Base-by-base conservation (phyloP, 1,284 basidiomycete species). In the Fomitiporia mediterranea region DNA sequence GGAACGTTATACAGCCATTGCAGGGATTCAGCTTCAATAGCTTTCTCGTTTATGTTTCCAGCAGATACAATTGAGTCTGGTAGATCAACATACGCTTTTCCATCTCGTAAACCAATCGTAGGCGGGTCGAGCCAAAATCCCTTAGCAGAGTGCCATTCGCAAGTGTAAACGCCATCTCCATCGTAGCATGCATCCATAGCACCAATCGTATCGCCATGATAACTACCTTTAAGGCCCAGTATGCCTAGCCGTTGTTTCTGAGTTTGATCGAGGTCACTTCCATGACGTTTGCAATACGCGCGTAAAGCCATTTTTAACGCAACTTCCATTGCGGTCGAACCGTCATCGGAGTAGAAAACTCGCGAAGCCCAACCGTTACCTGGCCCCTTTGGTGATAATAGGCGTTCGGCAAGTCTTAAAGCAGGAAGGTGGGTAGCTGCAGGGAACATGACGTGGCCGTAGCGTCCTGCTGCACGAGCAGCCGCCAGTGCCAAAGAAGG, bases 191-290 rank as follows among this genome's bases (percentile, higher is more conserved):
- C 96, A 63, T 98, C 93, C 96, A 99, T 98, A 0, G 89, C 88
- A 1, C 96, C 96, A 63, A 98, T 97, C 17, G 96, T 98, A 70
- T 99, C 96, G 4, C 96, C 96, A 66, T 99, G 96, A 72, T 99
- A 99, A 65, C 93, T 94, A 1, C 96, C 96, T 62, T 86, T 89
- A 40, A 98, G 67, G 0, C 96, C 96, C 2, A 99, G 70, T 0
- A 99, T 81, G 15, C 91, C 91, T 13, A 96, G 74, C 34, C 82
- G 74, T 60, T 81, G 83, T 61, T 74, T 75, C n/a, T 75, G 74
- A 11, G 54, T 38, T 5, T 67, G 62, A 19, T 66, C 64, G 7
- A 78, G 61, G 0, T 65, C 61, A 13, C 66, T 63, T 30, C 70
- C 65, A 27, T 82, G 71, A 13, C 83, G 74, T 35, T 75, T 68